Conservation (phyloP, 148 eudicot genomes). For the Rhododendron vialii region DNA sequence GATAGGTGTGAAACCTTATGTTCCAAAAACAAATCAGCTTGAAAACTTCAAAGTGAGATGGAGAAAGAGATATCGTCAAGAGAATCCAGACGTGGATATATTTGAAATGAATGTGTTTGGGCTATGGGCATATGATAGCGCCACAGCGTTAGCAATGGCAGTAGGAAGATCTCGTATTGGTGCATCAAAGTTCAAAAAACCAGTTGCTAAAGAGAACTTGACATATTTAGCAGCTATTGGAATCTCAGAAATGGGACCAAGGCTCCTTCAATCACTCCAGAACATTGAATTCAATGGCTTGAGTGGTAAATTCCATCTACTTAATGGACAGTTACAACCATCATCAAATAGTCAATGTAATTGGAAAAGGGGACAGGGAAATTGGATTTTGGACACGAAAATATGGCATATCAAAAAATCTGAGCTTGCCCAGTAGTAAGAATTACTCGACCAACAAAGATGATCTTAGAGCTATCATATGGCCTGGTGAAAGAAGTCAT, state of each 20-base stretch:
- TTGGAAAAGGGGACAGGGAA: slow-evolving; percentile 27
- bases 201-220: not conserved
- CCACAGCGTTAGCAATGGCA: slow-evolving; percentile 49
- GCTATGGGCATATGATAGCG: slow-evolving; percentile 63
- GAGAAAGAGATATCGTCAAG: slow-evolving; percentile 31
- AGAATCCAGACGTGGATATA: slow-evolving; percentile 31
- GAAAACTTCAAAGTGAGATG: slow-evolving; percentile 33
- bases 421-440: not conserved
- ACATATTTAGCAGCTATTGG: slow-evolving; percentile 41
- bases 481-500: slow-evolving; percentile 64
- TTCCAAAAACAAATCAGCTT: slow-evolving; percentile 30
- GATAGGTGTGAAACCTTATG: slow-evolving; percentile 52
- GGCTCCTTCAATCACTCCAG: slow-evolving; percentile 27
- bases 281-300: slow-evolving; percentile 41
- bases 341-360: slow-evolving; percentile 43
- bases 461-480: slow-evolving; percentile 36
- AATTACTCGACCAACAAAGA: slow-evolving; percentile 17
- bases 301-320: slow-evolving; percentile 46
- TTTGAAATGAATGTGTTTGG: slow-evolving; percentile 35
- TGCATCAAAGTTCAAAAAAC: slow-evolving; percentile 17
- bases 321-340: slow-evolving; percentile 38
- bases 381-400: slow-evolving; percentile 55
- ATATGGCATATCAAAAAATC: slow-evolving; percentile 30
- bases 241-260: slow-evolving; percentile 40
- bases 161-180: slow-evolving; percentile 24